phyloP scores from a whole-genome alignment of 306 rosid species.

The Trifolium repens region DNA sequence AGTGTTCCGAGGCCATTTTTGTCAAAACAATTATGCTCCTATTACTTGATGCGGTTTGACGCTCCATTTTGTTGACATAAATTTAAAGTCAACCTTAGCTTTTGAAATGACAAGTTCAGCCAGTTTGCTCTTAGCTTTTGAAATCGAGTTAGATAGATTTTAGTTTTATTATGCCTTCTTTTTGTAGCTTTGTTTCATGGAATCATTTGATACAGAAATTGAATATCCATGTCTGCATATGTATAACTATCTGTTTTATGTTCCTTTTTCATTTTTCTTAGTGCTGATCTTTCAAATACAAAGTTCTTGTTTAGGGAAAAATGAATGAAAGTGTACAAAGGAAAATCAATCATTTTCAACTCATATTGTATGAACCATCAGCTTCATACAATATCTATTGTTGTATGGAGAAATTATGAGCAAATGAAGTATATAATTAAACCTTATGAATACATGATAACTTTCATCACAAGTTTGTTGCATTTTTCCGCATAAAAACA shows the following conservation, averaged over 20 bases:
- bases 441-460: too few species aligned
- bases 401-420: too few species aligned
- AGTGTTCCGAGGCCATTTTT: slow-evolving; percentile 13
- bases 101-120: background rate
- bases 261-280: background rate
- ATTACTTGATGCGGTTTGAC: background rate
- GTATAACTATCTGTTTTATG: background rate
- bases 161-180: background rate
- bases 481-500: too few species aligned
- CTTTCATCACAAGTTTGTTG: background rate
- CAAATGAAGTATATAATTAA: too few species aligned
- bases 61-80: background rate
- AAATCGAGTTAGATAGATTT: background rate
- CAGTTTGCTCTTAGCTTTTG: slow-evolving; percentile 8
- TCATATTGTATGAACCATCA: too few species aligned
- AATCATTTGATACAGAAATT: slow-evolving; percentile 9
- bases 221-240: slow-evolving; percentile 1
- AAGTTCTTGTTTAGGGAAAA: background rate
- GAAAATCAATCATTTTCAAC: background rate
- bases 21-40: background rate
- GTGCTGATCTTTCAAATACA: background rate
- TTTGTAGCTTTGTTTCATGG: background rate
- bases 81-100: background rate
- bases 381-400: too few species aligned
- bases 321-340: background rate